These are phyloP conservation scores for Leishmania major DNA, from an alignment of 208 protist genomes.

Conservation along the genomic window DNA sequence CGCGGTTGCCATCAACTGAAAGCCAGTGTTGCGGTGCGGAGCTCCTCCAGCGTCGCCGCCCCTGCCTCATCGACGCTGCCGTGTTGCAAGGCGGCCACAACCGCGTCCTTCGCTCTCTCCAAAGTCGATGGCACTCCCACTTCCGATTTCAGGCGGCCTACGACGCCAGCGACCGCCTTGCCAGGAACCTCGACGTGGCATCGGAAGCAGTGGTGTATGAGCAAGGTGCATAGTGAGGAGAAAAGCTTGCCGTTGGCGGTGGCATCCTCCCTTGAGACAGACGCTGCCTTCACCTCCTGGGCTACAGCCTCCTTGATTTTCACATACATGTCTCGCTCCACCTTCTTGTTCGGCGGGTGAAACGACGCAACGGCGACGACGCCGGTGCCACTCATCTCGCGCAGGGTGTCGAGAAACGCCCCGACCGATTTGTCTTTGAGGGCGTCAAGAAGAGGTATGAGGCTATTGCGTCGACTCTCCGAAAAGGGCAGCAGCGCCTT, in stretches of 20 bases:
- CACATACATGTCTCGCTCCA: constrained; percentile 57
- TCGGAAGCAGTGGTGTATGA: constrained; percentile 51
- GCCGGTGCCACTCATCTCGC: constrained; percentile 48
- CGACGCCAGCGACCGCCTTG: constrained; percentile 58
- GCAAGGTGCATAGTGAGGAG: constrained; percentile 48
- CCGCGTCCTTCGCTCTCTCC: constrained; percentile 34
- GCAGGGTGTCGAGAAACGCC: constrained; percentile 43
- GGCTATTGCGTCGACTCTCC: constrained; percentile 34
- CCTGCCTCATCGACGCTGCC: constrained; percentile 28
- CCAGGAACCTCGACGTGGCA: constrained; percentile 65
- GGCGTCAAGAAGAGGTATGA: constrained; percentile 48
- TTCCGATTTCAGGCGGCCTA: constrained; percentile 44
- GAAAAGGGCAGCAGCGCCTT: constrained; percentile 50
- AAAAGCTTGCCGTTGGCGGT: constrained; percentile 50
- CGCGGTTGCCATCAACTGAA: constrained; percentile 5
- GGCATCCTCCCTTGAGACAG: constrained; percentile 40
- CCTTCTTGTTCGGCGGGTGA: constrained; percentile 69
- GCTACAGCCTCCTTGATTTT: constrained; percentile 33
- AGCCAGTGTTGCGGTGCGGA: constrained; percentile 35
- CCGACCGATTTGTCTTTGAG: constrained; percentile 50
- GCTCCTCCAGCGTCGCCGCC: constrained; percentile 36
- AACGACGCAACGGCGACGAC: constrained; percentile 67
- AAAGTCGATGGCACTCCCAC: constrained; percentile 28
- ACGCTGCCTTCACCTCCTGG: constrained; percentile 20
- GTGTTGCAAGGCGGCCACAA: constrained; percentile 44